Conservation (phyloP, 108 stramenopile genomes). For the Craspedostauros australis region DNA sequence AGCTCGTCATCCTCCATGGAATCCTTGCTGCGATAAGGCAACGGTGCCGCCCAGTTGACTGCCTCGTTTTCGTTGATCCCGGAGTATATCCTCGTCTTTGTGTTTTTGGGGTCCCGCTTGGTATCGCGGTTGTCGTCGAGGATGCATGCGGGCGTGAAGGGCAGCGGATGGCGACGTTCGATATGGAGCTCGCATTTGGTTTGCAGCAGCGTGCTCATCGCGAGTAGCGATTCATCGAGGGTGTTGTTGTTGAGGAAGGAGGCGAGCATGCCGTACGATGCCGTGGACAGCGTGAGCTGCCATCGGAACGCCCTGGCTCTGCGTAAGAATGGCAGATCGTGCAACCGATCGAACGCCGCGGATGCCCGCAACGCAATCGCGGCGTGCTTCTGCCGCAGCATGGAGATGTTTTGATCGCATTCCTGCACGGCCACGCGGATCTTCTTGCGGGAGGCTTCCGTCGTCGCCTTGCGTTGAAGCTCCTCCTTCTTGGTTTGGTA, state of each 20-base stretch:
- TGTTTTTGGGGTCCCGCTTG: not conserved
- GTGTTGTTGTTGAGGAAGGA: constrained; percentile 32
- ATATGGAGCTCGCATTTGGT: constrained; percentile 81
- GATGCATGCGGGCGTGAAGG: constrained; percentile 62
- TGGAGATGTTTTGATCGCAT: constrained; percentile 27
- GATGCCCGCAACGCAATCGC: constrained; percentile 44
- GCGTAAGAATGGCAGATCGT: constrained; percentile 67
- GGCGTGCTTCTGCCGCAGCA: constrained; percentile 41
- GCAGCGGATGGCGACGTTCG: constrained; percentile 75
- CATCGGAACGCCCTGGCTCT: constrained; percentile 78
- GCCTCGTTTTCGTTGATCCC: too few species aligned
- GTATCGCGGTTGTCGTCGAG: constrained; percentile 45
- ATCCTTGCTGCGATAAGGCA: constrained; percentile 21
- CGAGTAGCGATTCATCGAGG: constrained; percentile 37
- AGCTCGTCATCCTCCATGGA: constrained; percentile 20
- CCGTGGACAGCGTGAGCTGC: constrained; percentile 64
- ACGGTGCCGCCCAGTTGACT: constrained; percentile 73
- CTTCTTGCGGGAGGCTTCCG: constrained; percentile 8
- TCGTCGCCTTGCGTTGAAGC: constrained; percentile 9
- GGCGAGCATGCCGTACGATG: constrained; percentile 54
- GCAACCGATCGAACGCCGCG: constrained; percentile 38
- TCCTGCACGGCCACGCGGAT: too few species aligned
- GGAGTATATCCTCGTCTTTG: constrained; percentile 1
- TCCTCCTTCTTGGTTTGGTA: constrained; percentile 28
- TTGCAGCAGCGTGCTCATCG: constrained; percentile 77